These are phyloP conservation scores for Incumbomyces delicatus DNA, from an alignment of 2,329 filamentous ascomycete species.

Conservation along the genomic window DNA sequence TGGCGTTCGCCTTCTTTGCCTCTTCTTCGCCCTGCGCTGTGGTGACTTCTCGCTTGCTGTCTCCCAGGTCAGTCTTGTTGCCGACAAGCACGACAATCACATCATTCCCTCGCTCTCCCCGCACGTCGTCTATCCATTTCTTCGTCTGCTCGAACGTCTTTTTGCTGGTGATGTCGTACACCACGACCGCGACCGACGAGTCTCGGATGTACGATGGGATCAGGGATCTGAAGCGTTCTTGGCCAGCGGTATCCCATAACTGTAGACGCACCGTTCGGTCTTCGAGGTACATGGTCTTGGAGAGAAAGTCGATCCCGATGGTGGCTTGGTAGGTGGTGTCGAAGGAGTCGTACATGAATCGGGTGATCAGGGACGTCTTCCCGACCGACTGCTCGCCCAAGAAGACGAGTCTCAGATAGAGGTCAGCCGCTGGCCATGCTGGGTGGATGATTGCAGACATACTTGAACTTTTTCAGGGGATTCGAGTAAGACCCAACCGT, in stretches of 20 bases:
- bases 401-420: conserved; percentile 69
- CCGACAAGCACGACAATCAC: conserved; percentile 98
- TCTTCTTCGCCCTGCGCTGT: conserved; percentile 95
- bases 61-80: conserved; percentile 98
- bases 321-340: conserved; percentile 99
- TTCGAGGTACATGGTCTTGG: conserved; percentile 99
- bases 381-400: conserved; percentile 99
- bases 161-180: conserved; percentile 95
- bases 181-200: conserved; percentile 93
- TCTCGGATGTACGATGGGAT: conserved; percentile 99
- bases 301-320: conserved; percentile 98
- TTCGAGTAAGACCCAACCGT: conserved; percentile 86
- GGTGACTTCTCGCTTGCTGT: conserved; percentile 86
- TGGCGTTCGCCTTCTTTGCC: conserved; percentile 92
- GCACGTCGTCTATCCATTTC: conserved; percentile 98
- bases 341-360: conserved; percentile 99
- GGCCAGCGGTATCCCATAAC: conserved; percentile 95
- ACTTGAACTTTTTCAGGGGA: conserved; percentile 99
- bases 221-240: conserved; percentile 91
- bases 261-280: conserved; percentile 95
- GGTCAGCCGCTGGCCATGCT: conserved; percentile 20
- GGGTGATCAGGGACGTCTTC: conserved; percentile 96
- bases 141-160: conserved; percentile 98
- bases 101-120: conserved; percentile 92
- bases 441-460: conserved; percentile 22